Conservation (phyloP, 192 early-diverging fungal genomes). For the Coemansia sp. region DNA sequence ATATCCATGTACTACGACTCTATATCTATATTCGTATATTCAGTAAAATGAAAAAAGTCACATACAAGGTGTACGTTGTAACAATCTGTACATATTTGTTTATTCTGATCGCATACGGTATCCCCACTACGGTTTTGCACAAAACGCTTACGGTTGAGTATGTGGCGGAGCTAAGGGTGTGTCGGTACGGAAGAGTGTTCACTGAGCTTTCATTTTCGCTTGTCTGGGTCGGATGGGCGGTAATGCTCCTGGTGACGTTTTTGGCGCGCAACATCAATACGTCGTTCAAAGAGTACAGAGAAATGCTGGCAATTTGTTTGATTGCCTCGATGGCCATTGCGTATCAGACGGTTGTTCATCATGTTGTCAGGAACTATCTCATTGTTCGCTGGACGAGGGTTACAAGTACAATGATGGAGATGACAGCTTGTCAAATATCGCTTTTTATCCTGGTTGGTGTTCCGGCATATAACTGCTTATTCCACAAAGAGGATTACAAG, state of each 20-base stretch:
- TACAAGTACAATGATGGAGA: constrained; percentile 21
- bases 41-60: constrained; percentile 11
- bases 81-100: neutral
- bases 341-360: constrained; percentile 34
- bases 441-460: constrained; percentile 22
- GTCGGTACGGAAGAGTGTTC: constrained; percentile 25
- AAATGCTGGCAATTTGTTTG: constrained; percentile 35
- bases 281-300: constrained; percentile 47
- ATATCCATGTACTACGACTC: constrained; percentile 29
- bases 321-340: constrained; percentile 15
- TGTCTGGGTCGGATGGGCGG: constrained; percentile 35
- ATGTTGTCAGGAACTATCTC: constrained; percentile 22
- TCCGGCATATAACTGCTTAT: constrained; percentile 33
- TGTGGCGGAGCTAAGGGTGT: neutral
- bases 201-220: constrained; percentile 34
- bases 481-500: constrained; percentile 21
- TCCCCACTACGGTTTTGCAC: constrained; percentile 23
- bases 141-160: constrained; percentile 17
- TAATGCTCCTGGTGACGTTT: constrained; percentile 7
- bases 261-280: constrained; percentile 45
- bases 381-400: constrained; percentile 26
- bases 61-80: constrained; percentile 7
- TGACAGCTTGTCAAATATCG: constrained; percentile 21
- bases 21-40: constrained; percentile 47
- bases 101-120: constrained; percentile 16